These are phyloP conservation scores for Vanderwaltozyma verrucispora DNA, from an alignment of 805 yeast species.

Conservation along the genomic window DNA sequence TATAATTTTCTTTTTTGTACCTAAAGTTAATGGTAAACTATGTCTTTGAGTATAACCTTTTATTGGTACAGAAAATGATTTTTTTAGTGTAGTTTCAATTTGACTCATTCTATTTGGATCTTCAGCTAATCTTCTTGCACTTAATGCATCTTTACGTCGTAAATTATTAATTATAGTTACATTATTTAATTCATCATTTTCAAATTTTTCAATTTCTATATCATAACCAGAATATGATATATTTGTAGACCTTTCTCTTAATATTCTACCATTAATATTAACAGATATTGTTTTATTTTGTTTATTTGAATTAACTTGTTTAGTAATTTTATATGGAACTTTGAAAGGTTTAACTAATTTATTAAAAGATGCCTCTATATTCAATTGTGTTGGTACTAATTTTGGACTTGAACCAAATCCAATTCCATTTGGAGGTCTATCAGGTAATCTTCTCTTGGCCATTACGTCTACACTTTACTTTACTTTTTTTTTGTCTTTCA, in stretches of 20 bases:
- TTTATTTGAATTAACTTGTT: background rate
- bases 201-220: slow-evolving; percentile 14
- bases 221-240: slow-evolving; percentile 34
- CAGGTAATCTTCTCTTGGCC: slow-evolving; percentile 33
- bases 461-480: slow-evolving; percentile 7
- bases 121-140: slow-evolving; percentile 41
- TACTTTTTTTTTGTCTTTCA: too few relatives aligned
- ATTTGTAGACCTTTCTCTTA: slow-evolving; percentile 26
- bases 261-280: slow-evolving; percentile 5
- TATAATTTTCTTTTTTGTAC: slow-evolving; percentile 59
- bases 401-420: slow-evolving; percentile 66
- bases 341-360: slow-evolving; percentile 58
- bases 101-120: slow-evolving; percentile 27
- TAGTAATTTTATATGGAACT: slow-evolving; percentile 41
- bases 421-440: slow-evolving; percentile 36
- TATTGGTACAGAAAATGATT: slow-evolving; percentile 55
- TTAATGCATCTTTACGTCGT: slow-evolving; percentile 48
- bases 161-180: slow-evolving; percentile 21
- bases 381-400: slow-evolving; percentile 43
- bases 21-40: slow-evolving; percentile 71
- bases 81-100: slow-evolving; percentile 33
- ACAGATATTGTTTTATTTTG: background rate
- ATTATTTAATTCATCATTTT: slow-evolving; percentile 17
- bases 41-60: slow-evolving; percentile 29
- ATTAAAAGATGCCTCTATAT: slow-evolving; percentile 40